Evolutionary conservation across 2,329 filamentous ascomycete genomes (phyloP).

Genomic region (Colletotrichum eremochloae): DNA sequence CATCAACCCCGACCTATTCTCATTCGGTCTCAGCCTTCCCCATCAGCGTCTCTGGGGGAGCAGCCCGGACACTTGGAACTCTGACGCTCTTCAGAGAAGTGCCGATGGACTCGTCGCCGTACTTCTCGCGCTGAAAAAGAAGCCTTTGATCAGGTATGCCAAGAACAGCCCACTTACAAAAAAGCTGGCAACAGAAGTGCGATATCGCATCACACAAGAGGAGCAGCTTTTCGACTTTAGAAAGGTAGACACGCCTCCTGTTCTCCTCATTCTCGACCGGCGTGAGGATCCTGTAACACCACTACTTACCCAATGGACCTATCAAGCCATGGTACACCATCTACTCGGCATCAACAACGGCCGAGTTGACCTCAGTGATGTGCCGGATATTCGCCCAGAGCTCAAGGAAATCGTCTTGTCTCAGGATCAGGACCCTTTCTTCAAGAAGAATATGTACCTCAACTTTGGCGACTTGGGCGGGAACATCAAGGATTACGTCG

Average conservation of each 20-base stretch:
- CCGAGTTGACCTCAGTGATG: constrained; percentile 87
- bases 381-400: constrained; percentile 87
- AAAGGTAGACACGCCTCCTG: constrained; percentile 93
- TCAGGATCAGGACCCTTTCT: constrained; percentile 98
- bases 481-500: constrained; percentile 98
- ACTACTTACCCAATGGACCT: constrained; percentile 96
- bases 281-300: constrained; percentile 96
- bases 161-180: constrained; percentile 91
- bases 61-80: constrained; percentile 89
- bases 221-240: constrained; percentile 97
- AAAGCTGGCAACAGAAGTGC: constrained; percentile 92
- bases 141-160: constrained; percentile 92
- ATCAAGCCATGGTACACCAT: constrained; percentile 99
- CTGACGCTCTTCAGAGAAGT: constrained; percentile 86
- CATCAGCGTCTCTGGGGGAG: constrained; percentile 84
- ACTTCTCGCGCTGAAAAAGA: constrained; percentile 93
- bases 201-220: constrained; percentile 94
- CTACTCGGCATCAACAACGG: constrained; percentile 94
- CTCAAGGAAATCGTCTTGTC: constrained; percentile 95
- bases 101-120: constrained; percentile 90
- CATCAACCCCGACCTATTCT: constrained; percentile 94
- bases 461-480: constrained; percentile 97
- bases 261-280: constrained; percentile 89
- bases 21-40: constrained; percentile 79
- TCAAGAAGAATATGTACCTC: constrained; percentile 98